A percentile compares a stretch with the other conserved stretches of the same genome.
phyloP scores from a whole-genome alignment of 139 green algal genomes.

The Chlorella vulgaris region DNA sequence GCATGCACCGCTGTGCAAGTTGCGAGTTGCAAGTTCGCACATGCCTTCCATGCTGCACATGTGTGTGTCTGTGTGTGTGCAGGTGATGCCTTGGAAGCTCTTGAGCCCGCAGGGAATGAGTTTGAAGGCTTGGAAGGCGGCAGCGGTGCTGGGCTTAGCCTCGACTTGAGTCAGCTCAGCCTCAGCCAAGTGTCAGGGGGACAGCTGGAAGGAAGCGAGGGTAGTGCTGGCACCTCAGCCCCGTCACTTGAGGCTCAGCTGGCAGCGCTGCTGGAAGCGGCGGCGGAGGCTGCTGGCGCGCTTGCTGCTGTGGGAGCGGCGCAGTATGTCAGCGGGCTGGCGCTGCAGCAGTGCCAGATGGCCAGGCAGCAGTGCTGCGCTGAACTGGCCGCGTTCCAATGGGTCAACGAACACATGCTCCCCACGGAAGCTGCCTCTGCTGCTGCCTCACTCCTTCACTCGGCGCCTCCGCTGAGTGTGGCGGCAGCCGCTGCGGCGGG shows the following conservation, averaged over 20 bases:
- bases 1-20: not conserved
- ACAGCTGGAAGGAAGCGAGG: not conserved
- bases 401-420: slow-evolving; percentile 18
- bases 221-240: no score
- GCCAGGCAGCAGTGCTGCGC: slow-evolving; percentile 1
- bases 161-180: no score
- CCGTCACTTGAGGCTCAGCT: no score
- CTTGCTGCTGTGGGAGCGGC: slow-evolving; percentile 31
- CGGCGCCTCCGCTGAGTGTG: not conserved
- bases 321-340: slow-evolving; percentile 27
- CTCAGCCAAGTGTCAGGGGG: not conserved
- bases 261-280: slow-evolving; percentile 7
- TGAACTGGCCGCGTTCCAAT: slow-evolving; percentile 14
- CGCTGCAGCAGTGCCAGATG: slow-evolving; percentile 24
- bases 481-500: not conserved
- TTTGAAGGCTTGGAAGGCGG: not conserved
- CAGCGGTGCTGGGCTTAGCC: no score
- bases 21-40: not conserved
- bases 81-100: slow-evolving; percentile 18
- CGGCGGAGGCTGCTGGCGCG: not conserved
- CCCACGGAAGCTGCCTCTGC: not conserved
- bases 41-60: not conserved
- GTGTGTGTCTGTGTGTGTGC: not conserved
- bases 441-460: not conserved
- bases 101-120: not conserved